Percentiles rank a stretch among this genome's conserved stretches.
These are phyloP conservation scores for Solidago caesia DNA, from an alignment of 129 eudicot species.

Conservation along the genomic window DNA sequence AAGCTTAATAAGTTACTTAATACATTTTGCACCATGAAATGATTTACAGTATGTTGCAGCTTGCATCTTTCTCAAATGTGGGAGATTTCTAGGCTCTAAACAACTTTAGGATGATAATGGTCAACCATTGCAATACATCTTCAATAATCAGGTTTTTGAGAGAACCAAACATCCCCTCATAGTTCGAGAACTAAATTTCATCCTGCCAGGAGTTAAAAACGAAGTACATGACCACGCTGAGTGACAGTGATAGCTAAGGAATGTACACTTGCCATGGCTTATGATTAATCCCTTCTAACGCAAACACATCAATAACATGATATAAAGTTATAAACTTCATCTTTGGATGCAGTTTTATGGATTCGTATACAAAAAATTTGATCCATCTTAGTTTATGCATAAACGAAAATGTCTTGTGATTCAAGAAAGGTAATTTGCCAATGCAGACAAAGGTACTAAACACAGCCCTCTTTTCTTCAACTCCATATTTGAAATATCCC, in stretches of 20 bases:
- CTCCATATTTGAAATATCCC: constrained; percentile 30
- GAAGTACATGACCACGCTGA: neutral
- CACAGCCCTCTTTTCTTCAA: constrained; percentile 67
- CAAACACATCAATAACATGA: neutral
- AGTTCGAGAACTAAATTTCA: too few relatives aligned
- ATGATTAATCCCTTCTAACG: neutral
- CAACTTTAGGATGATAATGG: too few relatives aligned
- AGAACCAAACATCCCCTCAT: too few relatives aligned
- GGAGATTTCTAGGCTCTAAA: too few relatives aligned
- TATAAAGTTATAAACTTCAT: neutral
- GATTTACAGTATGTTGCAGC: too few relatives aligned
- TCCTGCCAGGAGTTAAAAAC: too few relatives aligned
- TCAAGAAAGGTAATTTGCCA: constrained; percentile 44
- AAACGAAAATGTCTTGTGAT: constrained; percentile 12
- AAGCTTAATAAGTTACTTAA: too few relatives aligned
- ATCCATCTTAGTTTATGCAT: constrained; percentile 4
- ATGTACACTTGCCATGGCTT: constrained; percentile 9
- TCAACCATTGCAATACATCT: too few relatives aligned
- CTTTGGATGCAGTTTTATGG: neutral
- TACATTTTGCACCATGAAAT: too few relatives aligned
- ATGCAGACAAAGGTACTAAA: constrained; percentile 62
- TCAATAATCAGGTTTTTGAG: too few relatives aligned
- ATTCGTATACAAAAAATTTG: constrained; percentile 5
- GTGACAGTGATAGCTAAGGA: neutral
- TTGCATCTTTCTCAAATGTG: too few relatives aligned